Evolutionary conservation across 139 green algal genomes (phyloP).

Genomic region (Chlorella sp.): DNA sequence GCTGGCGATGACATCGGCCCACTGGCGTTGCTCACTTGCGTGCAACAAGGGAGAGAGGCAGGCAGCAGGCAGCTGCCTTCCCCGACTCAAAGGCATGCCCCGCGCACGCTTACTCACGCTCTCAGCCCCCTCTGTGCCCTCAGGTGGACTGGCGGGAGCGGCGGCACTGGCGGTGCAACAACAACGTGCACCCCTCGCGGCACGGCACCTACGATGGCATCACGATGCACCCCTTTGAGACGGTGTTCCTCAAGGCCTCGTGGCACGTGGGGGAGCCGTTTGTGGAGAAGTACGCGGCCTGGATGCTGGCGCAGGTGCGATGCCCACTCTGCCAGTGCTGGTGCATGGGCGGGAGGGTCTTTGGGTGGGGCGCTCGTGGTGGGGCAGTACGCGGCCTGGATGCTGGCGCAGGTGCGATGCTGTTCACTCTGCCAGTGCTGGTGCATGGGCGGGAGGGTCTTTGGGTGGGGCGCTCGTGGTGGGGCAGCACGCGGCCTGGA

Average conservation of each 20-base stretch:
- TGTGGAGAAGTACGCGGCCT: constrained; percentile 55
- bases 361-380: not conserved
- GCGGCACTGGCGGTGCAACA: constrained; percentile 74
- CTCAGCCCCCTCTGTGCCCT: not conserved
- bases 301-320: constrained; percentile 21
- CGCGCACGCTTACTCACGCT: not conserved
- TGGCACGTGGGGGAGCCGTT: constrained; percentile 83
- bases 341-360: not conserved
- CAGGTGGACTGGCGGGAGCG: constrained; percentile 59
- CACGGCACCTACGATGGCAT: constrained; percentile 80
- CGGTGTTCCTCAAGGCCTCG: constrained; percentile 80
- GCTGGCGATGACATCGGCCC: no score
- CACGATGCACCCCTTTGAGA: constrained; percentile 82
- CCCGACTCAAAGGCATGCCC: not conserved
- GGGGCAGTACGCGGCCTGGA: not conserved
- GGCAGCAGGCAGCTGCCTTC: not conserved
- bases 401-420: not conserved
- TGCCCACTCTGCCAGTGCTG: not conserved
- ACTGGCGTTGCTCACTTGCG: no score
- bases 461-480: not conserved
- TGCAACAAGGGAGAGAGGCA: no score
- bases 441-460: not conserved
- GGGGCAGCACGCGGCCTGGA: not conserved
- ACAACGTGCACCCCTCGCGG: constrained; percentile 78
- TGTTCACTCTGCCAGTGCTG: not conserved